Evolutionary conservation across 305 asterid species (phyloP), one percentile per base, ranked within the genome.

Genomic region (Fraxinus sp.): DNA sequence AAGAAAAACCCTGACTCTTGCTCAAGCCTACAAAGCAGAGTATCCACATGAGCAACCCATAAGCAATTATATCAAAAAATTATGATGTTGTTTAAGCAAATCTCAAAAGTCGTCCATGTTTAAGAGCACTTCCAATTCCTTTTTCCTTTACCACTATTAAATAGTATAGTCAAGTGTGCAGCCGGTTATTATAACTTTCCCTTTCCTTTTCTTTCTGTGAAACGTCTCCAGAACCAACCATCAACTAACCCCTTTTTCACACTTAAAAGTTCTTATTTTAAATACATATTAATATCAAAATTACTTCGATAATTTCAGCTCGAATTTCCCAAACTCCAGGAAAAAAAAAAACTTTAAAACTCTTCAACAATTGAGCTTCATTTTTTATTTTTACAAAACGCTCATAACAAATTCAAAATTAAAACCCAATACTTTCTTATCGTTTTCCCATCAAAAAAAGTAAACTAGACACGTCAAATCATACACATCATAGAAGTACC

Each of bases 1-100:
- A 93, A 93, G 91, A 85, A 93, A 88, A 92, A 93, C 13, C 95
- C 97, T 0, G 97, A 93, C 83, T 93, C 97, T 85, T 93, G 97
- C 90, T 93, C 97, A 81, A 93, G 92, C 93, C 97, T 93, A 79
- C 85, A 85, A 55, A 55, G 24, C 66, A 55, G 66, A 55, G 26
- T 7, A 55, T 55, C 26, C 26, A 55, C 66, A n/a, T 55, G 1
- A 55, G 37, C 74, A 57, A 74, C n/a, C 30, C 57, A n/a, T 16
- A 62, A 20, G 33, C 3, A 66, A 24, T 52, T 78, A 81, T 35
- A 64, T 78, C 41, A 55, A 62, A 84, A 57, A 18, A 22, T 46
- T 66, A 66, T 18, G 64, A 66, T 55, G 41, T 35, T 28, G 39
- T 62, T 55, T 13, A 44, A 28, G 8, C 22, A 73, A 35, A 41